These are phyloP conservation scores for Litsea cubeba DNA, from an alignment of 164 flowering plant genomes.

Conservation along the genomic window DNA sequence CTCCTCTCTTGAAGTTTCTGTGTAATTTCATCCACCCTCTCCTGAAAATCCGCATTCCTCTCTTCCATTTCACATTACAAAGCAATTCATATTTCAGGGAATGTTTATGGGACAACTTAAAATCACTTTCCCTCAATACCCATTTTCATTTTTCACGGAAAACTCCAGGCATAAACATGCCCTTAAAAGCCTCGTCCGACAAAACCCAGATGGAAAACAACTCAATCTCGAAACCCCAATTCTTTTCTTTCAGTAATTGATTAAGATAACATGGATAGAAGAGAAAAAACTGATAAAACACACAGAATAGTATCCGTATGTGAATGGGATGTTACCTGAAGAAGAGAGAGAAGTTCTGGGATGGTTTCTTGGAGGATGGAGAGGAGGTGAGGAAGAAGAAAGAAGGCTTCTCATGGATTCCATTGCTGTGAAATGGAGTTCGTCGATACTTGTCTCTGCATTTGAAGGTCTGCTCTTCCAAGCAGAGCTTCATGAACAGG, in stretches of 20 bases:
- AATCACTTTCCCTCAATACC: too few relatives aligned
- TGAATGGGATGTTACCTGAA: slow-evolving; percentile 28
- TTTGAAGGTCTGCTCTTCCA: too few relatives aligned
- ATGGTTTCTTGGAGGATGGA: slow-evolving; percentile 32
- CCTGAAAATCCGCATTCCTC: neutral
- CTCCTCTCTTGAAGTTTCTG: neutral
- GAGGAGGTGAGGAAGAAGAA: slow-evolving; percentile 26
- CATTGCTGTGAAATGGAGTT: slow-evolving; percentile 23
- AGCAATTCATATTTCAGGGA: neutral
- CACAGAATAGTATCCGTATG: neutral
- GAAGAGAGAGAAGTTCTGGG: slow-evolving; percentile 27
- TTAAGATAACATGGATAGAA: neutral
- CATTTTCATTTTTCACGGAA: too few relatives aligned
- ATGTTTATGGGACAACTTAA: slow-evolving; percentile 3
- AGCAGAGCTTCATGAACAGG: too few relatives aligned
- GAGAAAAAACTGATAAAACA: neutral
- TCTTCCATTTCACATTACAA: neutral
- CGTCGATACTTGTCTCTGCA: too few relatives aligned
- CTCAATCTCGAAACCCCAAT: neutral
- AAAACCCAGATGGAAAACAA: neutral
- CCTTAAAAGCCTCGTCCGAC: too few relatives aligned
- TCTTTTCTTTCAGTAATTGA: neutral
- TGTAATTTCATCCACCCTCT: too few relatives aligned
- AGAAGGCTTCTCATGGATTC: slow-evolving; percentile 42
- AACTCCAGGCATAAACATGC: too few relatives aligned